Conservation (phyloP, 1,284 basidiomycete species). For the Rhodotorula sp. region DNA sequence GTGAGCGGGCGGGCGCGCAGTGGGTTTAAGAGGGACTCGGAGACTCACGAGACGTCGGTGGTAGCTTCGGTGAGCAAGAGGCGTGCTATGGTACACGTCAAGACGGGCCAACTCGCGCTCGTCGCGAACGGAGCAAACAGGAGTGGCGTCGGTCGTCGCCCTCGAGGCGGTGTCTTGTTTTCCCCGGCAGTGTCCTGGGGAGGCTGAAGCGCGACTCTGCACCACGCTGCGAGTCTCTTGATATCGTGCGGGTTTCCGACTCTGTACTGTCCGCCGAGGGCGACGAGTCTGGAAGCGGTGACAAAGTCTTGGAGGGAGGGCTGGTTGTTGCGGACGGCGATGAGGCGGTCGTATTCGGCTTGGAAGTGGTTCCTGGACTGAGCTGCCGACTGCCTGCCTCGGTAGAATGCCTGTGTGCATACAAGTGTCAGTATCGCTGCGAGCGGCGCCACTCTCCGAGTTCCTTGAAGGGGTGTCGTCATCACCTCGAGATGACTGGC, state of each 20-base stretch:
- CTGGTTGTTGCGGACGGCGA: background rate
- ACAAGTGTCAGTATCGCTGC: background rate
- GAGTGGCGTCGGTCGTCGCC: constrained; percentile 11
- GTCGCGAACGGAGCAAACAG: constrained; percentile 25
- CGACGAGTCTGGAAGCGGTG: constrained; percentile 34
- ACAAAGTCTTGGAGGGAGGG: constrained; percentile 7
- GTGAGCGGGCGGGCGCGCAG: too few relatives aligned
- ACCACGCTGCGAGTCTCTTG: constrained; percentile 57
- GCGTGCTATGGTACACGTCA: constrained; percentile 43
- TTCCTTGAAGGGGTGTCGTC: too few relatives aligned
- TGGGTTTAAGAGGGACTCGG: too few relatives aligned
- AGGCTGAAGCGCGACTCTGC: constrained; percentile 49
- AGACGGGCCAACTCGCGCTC: constrained; percentile 43
- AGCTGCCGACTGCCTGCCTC: constrained; percentile 55
- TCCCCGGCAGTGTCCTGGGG: background rate
- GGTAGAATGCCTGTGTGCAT: constrained; percentile 36
- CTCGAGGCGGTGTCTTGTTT: background rate
- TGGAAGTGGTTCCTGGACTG: constrained; percentile 54
- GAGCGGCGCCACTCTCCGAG: too few relatives aligned
- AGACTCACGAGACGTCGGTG: constrained; percentile 52
- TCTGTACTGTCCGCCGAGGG: constrained; percentile 21
- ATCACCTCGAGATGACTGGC: too few relatives aligned
- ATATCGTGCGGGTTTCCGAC: constrained; percentile 37
- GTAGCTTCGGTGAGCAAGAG: constrained; percentile 49
- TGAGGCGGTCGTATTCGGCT: constrained; percentile 53